phyloP scores from a whole-genome alignment of 2,329 filamentous ascomycete species.

The Orbilia oligospora region DNA sequence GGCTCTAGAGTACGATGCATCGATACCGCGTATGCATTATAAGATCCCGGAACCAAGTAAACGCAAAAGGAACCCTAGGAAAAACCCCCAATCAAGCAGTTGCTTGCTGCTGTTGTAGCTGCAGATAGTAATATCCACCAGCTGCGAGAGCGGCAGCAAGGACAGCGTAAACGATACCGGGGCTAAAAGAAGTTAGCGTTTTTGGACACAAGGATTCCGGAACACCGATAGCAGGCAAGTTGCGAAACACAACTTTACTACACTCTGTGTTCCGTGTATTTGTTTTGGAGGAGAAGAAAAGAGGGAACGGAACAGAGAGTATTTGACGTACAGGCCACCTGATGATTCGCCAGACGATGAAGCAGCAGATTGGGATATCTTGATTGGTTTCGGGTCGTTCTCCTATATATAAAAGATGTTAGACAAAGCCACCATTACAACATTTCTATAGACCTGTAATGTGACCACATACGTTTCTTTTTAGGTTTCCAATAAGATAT shows the following conservation, averaged over 20 bases:
- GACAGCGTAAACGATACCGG: slow-evolving; percentile 49
- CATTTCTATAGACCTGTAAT: background rate
- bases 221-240: background rate
- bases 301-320: background rate
- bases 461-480: slow-evolving; percentile 78
- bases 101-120: slow-evolving; percentile 53
- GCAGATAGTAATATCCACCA: slow-evolving; percentile 55
- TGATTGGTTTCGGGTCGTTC: slow-evolving; percentile 45
- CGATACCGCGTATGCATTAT: slow-evolving; percentile 3
- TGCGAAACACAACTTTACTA: background rate
- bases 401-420: slow-evolving; percentile 11
- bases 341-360: slow-evolving; percentile 35
- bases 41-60: slow-evolving; percentile 11
- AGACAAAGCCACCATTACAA: background rate
- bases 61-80: background rate
- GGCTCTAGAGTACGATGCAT: slow-evolving; percentile 13
- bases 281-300: background rate
- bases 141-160: slow-evolving; percentile 39
- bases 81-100: slow-evolving; percentile 29
- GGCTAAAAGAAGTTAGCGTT: slow-evolving; percentile 36
- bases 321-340: slow-evolving; percentile 49
- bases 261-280: background rate
- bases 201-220: background rate
- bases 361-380: background rate
- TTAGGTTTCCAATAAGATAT: slow-evolving; percentile 81